These are phyloP conservation scores for Chiua virens DNA, from an alignment of 768 basidiomycete species.

Conservation along the genomic window DNA sequence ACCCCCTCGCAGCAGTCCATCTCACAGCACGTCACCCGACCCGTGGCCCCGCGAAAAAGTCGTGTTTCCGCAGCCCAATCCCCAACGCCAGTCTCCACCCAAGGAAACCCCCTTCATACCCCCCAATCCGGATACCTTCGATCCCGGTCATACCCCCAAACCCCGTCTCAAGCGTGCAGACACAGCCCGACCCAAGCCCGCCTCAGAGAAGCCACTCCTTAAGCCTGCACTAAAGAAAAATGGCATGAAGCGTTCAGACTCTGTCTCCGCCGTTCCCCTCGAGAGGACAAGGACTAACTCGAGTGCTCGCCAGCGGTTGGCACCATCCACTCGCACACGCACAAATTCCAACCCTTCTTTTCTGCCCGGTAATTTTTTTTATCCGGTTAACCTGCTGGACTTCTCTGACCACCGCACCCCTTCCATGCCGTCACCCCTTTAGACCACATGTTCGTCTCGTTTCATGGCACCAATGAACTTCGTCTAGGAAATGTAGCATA, in stretches of 20 bases:
- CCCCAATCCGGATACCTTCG: constrained; percentile 19
- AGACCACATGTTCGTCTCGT: constrained; percentile 76
- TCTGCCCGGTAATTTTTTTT: constrained; percentile 25
- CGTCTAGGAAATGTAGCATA: constrained; percentile 45
- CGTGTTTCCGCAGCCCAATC: constrained; percentile 26
- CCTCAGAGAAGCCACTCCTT: constrained; percentile 37
- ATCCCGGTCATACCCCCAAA: constrained; percentile 25
- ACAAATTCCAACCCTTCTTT: constrained; percentile 38
- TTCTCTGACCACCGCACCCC: constrained; percentile 22
- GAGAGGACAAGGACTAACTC: constrained; percentile 46
- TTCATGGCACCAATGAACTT: constrained; percentile 65
- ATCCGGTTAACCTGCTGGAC: constrained; percentile 1
- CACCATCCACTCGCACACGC: constrained; percentile 34
- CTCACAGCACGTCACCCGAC: constrained; percentile 32
- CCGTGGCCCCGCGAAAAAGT: constrained; percentile 37
- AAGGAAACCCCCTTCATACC: constrained; percentile 26
- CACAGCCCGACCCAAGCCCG: constrained; percentile 22
- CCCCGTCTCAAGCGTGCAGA: constrained; percentile 37
- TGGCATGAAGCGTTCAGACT: constrained; percentile 24
- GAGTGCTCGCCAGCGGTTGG: constrained; percentile 30
- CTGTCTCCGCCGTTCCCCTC: constrained; percentile 27
- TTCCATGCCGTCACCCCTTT: constrained; percentile 22
- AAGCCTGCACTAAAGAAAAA: constrained; percentile 62
- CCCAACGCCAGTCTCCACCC: constrained; percentile 19
- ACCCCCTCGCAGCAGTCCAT: constrained; percentile 25